Base-by-base conservation (phyloP, 208 protist genomes). In the Leishmania martiniquensis region DNA sequence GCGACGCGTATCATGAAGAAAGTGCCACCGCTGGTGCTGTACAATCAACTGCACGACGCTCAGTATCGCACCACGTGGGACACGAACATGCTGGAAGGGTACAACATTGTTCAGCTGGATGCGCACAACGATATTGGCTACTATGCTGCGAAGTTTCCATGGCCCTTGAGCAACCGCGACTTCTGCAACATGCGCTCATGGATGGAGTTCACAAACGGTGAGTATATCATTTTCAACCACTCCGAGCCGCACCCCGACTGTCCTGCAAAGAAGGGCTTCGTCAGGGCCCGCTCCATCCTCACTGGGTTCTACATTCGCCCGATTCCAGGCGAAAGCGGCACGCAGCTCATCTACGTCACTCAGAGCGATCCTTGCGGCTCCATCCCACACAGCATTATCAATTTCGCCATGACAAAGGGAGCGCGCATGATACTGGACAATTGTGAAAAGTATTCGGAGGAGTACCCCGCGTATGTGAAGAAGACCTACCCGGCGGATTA, bases 221-320 rank as follows among this genome's bases (percentile, higher is more conserved):
- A 98, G 75, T 98, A 90, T 76, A 85, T 98, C 70, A 98, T 98
- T 57, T 96, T 98, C 77, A 98, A 98, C 82, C 93, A 97, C 86
- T 97, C 95, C 32, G 92, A 90, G 54, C 81, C 89, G 34, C 95
- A 98, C 80, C 76, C 45, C 10, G 76, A 86, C 47, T 97, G 93
- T 76, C 95, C 95, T 1, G 82, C 68, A 34, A 95, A 93, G 77
- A 94, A 95, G 57, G 73, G 73, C 20, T 96, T 96, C 75, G 79
- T 98, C 29, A 85, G 95, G 6, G 95, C 90, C 3, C 80, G 85
- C 62, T 98, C 95, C 1, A 96, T 97, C 57, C 72, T 97, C 9
- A 93, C 90, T 0, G 95, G 95, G 9, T 98, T 93, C 79, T 91
- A 90, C 66, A 94, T 98, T 37, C 86, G 87, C 15, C 95, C 95